Base-by-base conservation (phyloP, 2,329 filamentous ascomycete species). In the Phyllosticta citribraziliensis region DNA sequence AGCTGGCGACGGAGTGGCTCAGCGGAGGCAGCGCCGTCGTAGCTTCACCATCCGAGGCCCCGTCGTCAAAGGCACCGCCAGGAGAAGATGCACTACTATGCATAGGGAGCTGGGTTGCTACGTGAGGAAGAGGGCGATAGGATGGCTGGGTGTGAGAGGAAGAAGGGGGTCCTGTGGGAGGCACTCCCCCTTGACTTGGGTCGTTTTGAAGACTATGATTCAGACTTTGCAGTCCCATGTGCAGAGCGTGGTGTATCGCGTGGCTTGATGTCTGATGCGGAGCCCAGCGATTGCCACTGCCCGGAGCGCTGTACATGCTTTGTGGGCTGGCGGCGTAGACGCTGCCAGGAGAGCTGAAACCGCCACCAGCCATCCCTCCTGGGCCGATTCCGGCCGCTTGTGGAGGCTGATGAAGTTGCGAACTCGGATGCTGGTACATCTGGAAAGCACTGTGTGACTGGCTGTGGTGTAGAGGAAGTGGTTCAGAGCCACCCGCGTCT, bases 1-100 rank as follows among this genome's bases (percentile, higher is more conserved):
- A 47, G 40, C 56, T 40, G 17, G 24, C 40, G 14, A 47, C 14
- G 3, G 40, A 47, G 40, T 47, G 40, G 17, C 55, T 61, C 58
- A 74, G 72, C 9, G 67, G 66, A 0, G 73, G 73, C 1, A 75
- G 64, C 0, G 73, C 73, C 1, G 72, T 75, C 0, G 73, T 72
- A 55, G 69, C 72, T 51, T 75, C 73, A 65, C 59, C n/a, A 65
- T 70, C 35, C 55, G 65, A 57, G 69, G 69, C 52, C 66, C 60
- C 55, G 55, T 68, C 68, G 67, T 75, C 64, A 60, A 71, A 57
- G 5, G 40, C 25, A 11, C 68, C 8, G 62, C 67, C 5, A 66
- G 68, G 14, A 66, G 67, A 56, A 66, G 69, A 25, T 22, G 19
- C 66, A 50, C 66, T 63, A 14, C 40, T 47, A n/a, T 47, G 17